Base-by-base conservation (phyloP, 495 filamentous ascomycete genomes). In the Monascus purpureus region DNA sequence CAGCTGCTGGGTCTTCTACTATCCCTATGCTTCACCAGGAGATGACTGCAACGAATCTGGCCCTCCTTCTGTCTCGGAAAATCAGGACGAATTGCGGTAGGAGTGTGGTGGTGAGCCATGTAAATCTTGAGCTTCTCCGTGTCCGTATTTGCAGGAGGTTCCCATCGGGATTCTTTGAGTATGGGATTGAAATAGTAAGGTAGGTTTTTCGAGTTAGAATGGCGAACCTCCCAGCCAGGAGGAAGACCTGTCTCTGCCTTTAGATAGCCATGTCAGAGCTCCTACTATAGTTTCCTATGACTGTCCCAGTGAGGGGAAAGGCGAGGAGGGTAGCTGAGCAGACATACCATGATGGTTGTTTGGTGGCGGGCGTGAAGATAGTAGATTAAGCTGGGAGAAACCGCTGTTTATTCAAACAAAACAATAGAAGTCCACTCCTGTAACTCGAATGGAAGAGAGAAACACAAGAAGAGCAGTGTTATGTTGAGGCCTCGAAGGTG, bases 171-270 rank as follows among this genome's bases (percentile, higher is more conserved):
- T 43, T 77, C 73, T 47, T 82, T 84, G 29, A 80, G 80, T 17
- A 52, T 53, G 16, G 78, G 55, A 58, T 93, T 90, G 78, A 93
- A 96, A 61, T 95, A 97, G 64, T 97, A 97, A 22, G 90, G 90
- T 11, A 96, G 80, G 56, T 90, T 92, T 62, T 93, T 96, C 53
- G 82, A 87, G 61, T 93, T 88, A 52, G 82, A 92, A 60, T 88
- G 82, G 45, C 86, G 82, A 47, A 96, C 83, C 59, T 93, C 86
- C 90, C 90, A 95, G 49, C 73, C 68, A 4, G 70, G 49, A 27
- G 90, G 90, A 33, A 97, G 74, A 48, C 90, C 90, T 42, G 80
- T 76, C 26, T 84, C 80, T 42, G 65, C 55, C 68, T 76, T 33
- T 32, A 27, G 2, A 34, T 35, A 23, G 24, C 12, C 6, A 13